phyloP scores from a whole-genome alignment of 129 eudicot genomes.

The Apium graveolens region DNA sequence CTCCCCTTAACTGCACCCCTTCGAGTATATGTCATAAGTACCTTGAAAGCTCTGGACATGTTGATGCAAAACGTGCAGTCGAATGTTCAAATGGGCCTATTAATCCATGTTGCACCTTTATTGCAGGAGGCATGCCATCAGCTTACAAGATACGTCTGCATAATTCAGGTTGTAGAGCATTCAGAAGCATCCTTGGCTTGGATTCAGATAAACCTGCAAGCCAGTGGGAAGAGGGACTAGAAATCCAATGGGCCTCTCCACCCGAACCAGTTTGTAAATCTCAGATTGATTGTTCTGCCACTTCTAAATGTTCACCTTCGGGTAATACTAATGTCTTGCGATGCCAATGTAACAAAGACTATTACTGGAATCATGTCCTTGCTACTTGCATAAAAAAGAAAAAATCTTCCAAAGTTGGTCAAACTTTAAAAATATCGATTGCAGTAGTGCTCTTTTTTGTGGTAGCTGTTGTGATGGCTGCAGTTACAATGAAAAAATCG shows the following conservation, averaged over 20 bases:
- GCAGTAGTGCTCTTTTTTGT: conserved; percentile 27
- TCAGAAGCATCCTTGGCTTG: conserved; percentile 50
- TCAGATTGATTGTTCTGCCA: conserved; percentile 37
- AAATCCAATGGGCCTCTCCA: conserved; percentile 56
- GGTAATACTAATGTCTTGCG: conserved; percentile 28
- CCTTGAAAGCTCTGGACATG: conserved; percentile 30
- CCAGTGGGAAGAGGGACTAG: conserved; percentile 57
- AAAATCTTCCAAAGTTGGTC: conserved; percentile 15
- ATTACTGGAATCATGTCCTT: conserved; percentile 39
- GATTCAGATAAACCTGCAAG: conserved; percentile 33
- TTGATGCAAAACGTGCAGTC: conserved; percentile 28
- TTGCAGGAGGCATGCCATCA: conserved; percentile 65
- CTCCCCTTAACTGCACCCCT: conserved; percentile 60
- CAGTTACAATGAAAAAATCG: conserved; percentile 21
- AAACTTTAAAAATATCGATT: conserved; percentile 28
- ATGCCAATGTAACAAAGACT: conserved; percentile 35
- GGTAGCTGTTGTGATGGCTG: conserved; percentile 25
- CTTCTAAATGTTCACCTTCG: conserved; percentile 43
- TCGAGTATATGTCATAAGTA: conserved; percentile 53
- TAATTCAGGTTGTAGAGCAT: conserved; percentile 47
- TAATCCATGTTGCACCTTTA: conserved; percentile 50
- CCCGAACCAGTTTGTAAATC: conserved; percentile 40
- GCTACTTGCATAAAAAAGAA: conserved; percentile 35
- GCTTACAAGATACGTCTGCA: conserved; percentile 62
- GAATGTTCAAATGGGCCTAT: conserved; percentile 33